phyloP scores from a whole-genome alignment of 2,329 filamentous ascomycete species.

The Colletotrichum cordylinicola region DNA sequence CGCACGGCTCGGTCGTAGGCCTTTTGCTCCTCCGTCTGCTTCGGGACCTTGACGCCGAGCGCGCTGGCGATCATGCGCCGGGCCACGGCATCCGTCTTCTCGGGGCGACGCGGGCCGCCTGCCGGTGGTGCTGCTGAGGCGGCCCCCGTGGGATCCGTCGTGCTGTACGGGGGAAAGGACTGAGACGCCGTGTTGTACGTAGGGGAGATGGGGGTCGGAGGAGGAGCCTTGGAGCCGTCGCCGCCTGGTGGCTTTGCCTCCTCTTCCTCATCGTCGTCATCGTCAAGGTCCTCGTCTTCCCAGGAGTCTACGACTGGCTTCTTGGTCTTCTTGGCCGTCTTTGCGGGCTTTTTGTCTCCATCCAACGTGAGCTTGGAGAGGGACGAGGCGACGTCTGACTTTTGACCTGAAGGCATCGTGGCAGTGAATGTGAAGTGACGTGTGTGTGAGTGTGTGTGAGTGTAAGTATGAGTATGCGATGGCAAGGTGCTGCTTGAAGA shows the following conservation, averaged over 20 bases:
- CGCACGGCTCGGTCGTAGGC: conserved; percentile 84
- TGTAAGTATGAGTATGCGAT: neutral
- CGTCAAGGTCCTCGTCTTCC: conserved; percentile 57
- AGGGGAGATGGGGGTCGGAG: conserved; percentile 71
- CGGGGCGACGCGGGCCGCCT: conserved; percentile 59
- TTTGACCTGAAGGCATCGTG: conserved; percentile 24
- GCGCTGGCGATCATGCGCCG: conserved; percentile 88
- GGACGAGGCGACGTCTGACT: conserved; percentile 31
- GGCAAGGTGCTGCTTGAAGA: neutral
- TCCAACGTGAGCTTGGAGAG: conserved; percentile 37
- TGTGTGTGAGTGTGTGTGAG: neutral
- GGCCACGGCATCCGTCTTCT: conserved; percentile 94
- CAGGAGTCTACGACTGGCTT: conserved; percentile 47
- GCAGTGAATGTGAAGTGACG: neutral
- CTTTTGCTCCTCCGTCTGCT: conserved; percentile 85
- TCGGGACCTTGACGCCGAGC: conserved; percentile 80
- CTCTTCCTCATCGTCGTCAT: conserved; percentile 29
- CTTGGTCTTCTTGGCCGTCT: conserved; percentile 32
- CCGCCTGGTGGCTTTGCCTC: conserved; percentile 27
- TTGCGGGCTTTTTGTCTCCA: conserved; percentile 22
- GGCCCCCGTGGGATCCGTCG: conserved; percentile 19
- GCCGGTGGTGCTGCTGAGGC: conserved; percentile 25
- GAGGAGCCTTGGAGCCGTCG: conserved; percentile 57
- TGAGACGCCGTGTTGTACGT: conserved; percentile 33
- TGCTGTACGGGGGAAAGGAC: conserved; percentile 26